A percentile compares a stretch with the other conserved stretches of the same genome.
Conservation (phyloP, 192 early-diverging fungal genomes). For the Cetraspora pellucida region DNA sequence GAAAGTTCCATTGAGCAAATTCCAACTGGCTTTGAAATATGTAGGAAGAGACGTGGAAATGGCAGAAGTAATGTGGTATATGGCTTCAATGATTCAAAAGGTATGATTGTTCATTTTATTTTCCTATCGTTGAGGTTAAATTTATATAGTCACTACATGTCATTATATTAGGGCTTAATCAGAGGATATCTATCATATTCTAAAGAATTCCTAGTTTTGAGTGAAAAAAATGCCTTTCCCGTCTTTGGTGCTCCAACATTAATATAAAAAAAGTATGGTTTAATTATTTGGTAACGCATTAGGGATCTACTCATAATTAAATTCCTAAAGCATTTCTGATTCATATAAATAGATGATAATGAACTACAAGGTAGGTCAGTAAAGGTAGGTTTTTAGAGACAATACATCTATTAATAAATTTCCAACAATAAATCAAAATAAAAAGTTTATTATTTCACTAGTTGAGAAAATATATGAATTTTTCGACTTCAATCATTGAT, state of each 20-base stretch:
- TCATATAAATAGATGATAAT: no score
- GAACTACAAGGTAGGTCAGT: no score
- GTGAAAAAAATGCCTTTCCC: constrained; percentile 80
- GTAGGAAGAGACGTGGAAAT: constrained; percentile 58
- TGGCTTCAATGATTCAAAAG: constrained; percentile 89
- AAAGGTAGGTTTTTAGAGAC: no score
- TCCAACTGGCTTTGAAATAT: constrained; percentile 66
- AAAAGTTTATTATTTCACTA: no score
- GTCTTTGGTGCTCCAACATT: neutral
- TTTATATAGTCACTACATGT: constrained; percentile 5
- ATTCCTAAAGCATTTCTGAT: no score
- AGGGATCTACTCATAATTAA: no score
- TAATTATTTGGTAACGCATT: no score
- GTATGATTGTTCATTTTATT: constrained; percentile 42
- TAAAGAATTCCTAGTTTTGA: constrained; percentile 72
- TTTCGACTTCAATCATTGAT: no score
- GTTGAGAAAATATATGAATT: no score
- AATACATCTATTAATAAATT: no score
- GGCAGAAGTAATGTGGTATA: constrained; percentile 81
- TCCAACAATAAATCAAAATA: no score
- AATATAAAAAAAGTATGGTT: neutral
- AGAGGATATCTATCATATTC: constrained; percentile 88
- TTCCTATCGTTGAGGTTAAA: constrained; percentile 11
- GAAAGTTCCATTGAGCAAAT: constrained; percentile 55
- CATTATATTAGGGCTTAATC: constrained; percentile 67